These are phyloP conservation scores for Jamesozyma jinghongensis DNA, from an alignment of 805 yeast species.

Conservation along the genomic window DNA sequence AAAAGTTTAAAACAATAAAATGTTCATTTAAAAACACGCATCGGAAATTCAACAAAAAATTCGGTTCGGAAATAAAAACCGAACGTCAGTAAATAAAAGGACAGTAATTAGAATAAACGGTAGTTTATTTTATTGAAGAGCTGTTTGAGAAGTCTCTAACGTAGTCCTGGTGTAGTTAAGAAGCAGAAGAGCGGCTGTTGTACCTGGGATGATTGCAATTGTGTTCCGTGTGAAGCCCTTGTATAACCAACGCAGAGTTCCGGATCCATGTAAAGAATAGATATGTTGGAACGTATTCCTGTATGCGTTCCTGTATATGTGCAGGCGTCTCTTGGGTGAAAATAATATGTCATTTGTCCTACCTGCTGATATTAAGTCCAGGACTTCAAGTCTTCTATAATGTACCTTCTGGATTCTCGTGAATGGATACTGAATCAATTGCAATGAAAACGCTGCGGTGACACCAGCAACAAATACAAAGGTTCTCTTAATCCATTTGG, in stretches of 20 bases:
- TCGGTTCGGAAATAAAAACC: no score
- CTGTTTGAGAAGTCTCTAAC: constrained; percentile 13
- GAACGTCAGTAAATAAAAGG: no score
- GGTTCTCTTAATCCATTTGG: constrained; percentile 19
- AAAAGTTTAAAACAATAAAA: no score
- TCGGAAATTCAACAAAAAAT: no score
- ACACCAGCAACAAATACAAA: constrained; percentile 73
- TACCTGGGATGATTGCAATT: constrained; percentile 72
- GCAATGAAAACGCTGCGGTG: constrained; percentile 67
- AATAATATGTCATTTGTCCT: no score
- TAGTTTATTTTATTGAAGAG: not conserved
- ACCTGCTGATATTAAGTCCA: not conserved
- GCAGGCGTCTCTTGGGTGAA: not conserved
- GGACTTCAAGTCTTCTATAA: constrained; percentile 65
- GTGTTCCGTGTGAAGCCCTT: constrained; percentile 71
- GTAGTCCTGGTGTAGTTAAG: constrained; percentile 67
- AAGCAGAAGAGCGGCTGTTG: constrained; percentile 76
- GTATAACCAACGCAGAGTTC: constrained; percentile 53
- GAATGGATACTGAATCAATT: constrained; percentile 77
- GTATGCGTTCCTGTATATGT: constrained; percentile 37
- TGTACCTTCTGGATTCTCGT: constrained; percentile 73
- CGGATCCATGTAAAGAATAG: constrained; percentile 40
- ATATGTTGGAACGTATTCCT: constrained; percentile 63
- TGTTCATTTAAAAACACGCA: no score
- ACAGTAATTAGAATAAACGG: no score